Evolutionary conservation across 2,329 filamentous ascomycete genomes (phyloP).

Genomic region (Aspergillus arachidicola): DNA sequence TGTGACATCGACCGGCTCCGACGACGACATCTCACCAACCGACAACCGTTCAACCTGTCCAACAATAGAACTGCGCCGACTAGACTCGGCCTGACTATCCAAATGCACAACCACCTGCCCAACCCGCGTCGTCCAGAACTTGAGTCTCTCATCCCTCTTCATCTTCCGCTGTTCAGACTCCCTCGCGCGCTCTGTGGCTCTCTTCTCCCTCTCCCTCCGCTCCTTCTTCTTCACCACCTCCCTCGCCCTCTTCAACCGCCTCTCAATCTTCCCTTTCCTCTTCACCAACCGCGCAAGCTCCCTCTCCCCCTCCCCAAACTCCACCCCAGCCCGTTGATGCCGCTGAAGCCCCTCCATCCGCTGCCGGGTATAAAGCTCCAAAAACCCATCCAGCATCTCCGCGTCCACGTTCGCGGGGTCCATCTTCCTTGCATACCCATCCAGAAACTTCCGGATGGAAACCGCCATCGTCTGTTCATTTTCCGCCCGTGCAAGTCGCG

Average conservation of each 20-base stretch:
- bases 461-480: slow-evolving; percentile 27
- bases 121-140: slow-evolving; percentile 39
- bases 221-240: slow-evolving; percentile 21
- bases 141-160: slow-evolving; percentile 33
- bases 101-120: slow-evolving; percentile 40
- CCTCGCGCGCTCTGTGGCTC: slow-evolving; percentile 12
- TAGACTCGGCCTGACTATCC: slow-evolving; percentile 29
- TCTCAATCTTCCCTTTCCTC: slow-evolving; percentile 26
- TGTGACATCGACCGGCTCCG: slow-evolving; percentile 18
- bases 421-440: slow-evolving; percentile 38
- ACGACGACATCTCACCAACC: slow-evolving; percentile 7
- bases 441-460: slow-evolving; percentile 33
- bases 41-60: slow-evolving; percentile 20
- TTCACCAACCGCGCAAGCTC: slow-evolving; percentile 21
- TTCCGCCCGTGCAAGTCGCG: slow-evolving; percentile 34
- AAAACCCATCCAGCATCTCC: slow-evolving; percentile 35
- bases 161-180: slow-evolving; percentile 28
- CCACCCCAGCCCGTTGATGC: slow-evolving; percentile 25
- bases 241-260: slow-evolving; percentile 21
- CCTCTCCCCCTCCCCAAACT: slow-evolving; percentile 29
- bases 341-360: slow-evolving; percentile 28
- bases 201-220: slow-evolving; percentile 28
- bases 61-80: slow-evolving; percentile 22
- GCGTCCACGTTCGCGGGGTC: slow-evolving; percentile 32
- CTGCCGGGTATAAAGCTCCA: slow-evolving; percentile 37